Conservation (phyloP, 1,284 basidiomycete genomes). For the Thecaphora thlaspeos region DNA sequence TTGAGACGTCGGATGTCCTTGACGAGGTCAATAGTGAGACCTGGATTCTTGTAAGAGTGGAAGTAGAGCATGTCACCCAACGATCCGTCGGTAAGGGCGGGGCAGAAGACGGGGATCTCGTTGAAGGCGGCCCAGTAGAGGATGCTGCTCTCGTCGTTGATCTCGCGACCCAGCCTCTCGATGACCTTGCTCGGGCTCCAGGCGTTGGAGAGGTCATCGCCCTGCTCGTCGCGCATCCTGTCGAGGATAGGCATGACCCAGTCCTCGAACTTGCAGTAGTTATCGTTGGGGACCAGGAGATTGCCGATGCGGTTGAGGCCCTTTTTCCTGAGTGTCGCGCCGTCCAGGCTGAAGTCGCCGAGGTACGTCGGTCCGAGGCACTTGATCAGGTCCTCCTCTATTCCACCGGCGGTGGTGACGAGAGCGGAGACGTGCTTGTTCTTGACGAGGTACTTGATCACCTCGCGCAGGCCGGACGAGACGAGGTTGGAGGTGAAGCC, state of each 20-base stretch:
- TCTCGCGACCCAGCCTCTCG: slow-evolving; percentile 86
- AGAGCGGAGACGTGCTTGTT: slow-evolving; percentile 85
- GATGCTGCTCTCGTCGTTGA: slow-evolving; percentile 86
- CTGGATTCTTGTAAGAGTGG: slow-evolving; percentile 75
- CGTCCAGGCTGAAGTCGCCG: slow-evolving; percentile 81
- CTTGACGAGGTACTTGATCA: slow-evolving; percentile 89
- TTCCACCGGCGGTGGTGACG: slow-evolving; percentile 95
- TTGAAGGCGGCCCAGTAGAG: slow-evolving; percentile 98
- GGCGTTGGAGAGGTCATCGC: slow-evolving; percentile 62
- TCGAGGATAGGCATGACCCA: slow-evolving; percentile 96
- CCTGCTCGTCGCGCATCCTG: slow-evolving; percentile 86
- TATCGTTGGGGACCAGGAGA: slow-evolving; percentile 93
- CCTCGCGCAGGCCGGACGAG: slow-evolving; percentile 91
- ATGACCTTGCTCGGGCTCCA: slow-evolving; percentile 98
- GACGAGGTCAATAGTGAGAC: slow-evolving; percentile 88
- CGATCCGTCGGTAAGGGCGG: slow-evolving; percentile 94
- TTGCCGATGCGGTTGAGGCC: slow-evolving; percentile 99
- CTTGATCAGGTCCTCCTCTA: slow-evolving; percentile 99
- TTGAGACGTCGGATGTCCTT: slow-evolving; percentile 89
- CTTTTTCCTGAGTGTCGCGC: slow-evolving; percentile 77
- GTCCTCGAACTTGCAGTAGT: slow-evolving; percentile 99
- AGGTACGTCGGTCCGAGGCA: slow-evolving; percentile 94
- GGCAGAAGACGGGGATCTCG: slow-evolving; percentile 96
- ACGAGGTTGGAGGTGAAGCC: slow-evolving; percentile 99
- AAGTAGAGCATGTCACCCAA: slow-evolving; percentile 99